phyloP scores from a whole-genome alignment of 257 asterid genomes.

The Ajuga chamaepitys region DNA sequence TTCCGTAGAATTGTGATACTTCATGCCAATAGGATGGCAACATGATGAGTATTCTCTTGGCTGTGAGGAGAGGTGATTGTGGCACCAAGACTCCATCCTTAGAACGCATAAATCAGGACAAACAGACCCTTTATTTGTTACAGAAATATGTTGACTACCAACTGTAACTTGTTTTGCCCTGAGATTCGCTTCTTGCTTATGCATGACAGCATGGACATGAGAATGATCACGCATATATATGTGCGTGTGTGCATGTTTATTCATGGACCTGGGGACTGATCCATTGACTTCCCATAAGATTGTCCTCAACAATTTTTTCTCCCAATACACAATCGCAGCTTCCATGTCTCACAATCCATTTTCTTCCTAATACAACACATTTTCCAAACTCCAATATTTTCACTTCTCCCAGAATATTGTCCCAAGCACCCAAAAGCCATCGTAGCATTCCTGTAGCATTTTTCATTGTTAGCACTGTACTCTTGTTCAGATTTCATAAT shows the following conservation, averaged over 20 bases:
- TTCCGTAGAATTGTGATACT: neutral
- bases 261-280: neutral
- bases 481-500: neutral
- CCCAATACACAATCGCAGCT: neutral
- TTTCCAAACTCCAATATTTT: neutral
- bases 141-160: neutral
- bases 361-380: neutral
- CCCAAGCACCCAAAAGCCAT: neutral
- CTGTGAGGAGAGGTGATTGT: neutral
- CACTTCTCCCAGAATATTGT: neutral
- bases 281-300: neutral
- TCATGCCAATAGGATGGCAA: neutral
- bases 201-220: neutral
- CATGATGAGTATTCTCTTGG: neutral
- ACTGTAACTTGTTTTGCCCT: neutral
- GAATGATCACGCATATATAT: neutral
- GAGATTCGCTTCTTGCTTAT: neutral
- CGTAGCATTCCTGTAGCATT: neutral
- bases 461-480: neutral
- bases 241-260: neutral
- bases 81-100: neutral
- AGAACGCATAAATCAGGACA: neutral
- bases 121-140: too few relatives aligned
- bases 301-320: neutral
- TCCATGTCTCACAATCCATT: neutral